Evolutionary conservation across 495 filamentous ascomycete species (phyloP).

Genomic region (Neurospora sp.): DNA sequence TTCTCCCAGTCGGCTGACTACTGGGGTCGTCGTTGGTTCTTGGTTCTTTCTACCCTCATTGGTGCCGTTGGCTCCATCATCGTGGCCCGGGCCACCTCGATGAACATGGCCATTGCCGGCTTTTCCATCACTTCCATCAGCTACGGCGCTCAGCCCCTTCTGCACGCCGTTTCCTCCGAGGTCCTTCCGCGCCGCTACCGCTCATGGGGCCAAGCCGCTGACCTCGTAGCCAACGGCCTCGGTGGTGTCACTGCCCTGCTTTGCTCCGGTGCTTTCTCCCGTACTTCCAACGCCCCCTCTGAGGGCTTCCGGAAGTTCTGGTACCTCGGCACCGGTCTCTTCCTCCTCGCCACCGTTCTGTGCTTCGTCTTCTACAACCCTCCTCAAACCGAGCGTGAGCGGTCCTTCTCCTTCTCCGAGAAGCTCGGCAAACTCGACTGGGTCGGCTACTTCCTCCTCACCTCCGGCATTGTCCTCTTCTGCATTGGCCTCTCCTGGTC

Average conservation of each 20-base stretch:
- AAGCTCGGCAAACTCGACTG: constrained; percentile 26
- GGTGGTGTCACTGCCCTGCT: constrained; percentile 15
- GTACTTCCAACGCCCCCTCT: constrained; percentile 12
- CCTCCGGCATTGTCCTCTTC: constrained; percentile 20
- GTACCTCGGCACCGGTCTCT: constrained; percentile 20
- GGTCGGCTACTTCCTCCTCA: constrained; percentile 22
- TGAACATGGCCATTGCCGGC: constrained; percentile 24
- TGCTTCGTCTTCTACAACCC: constrained; percentile 19
- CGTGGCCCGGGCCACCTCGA: constrained; percentile 15
- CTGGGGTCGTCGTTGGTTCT: constrained; percentile 23
- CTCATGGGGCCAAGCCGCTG: constrained; percentile 22
- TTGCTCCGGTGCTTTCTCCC: constrained; percentile 18
- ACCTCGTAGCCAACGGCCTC: constrained; percentile 13
- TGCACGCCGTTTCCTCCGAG: constrained; percentile 24
- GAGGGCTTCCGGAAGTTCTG: constrained; percentile 23
- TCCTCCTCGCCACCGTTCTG: constrained; percentile 10
- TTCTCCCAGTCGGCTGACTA: constrained; percentile 23
- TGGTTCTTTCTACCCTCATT: constrained; percentile 14
- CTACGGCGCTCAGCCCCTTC: constrained; percentile 20
- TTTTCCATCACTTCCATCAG: constrained; percentile 12
- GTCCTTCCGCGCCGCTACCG: constrained; percentile 23
- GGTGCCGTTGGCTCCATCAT: constrained; percentile 19
- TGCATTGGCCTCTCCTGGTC: constrained; percentile 26
- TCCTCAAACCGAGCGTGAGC: constrained; percentile 9
- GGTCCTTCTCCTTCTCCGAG: constrained; percentile 10